Base-by-base conservation (phyloP, 352 stramenopile genomes). In the Phytophthora parvispora region DNA sequence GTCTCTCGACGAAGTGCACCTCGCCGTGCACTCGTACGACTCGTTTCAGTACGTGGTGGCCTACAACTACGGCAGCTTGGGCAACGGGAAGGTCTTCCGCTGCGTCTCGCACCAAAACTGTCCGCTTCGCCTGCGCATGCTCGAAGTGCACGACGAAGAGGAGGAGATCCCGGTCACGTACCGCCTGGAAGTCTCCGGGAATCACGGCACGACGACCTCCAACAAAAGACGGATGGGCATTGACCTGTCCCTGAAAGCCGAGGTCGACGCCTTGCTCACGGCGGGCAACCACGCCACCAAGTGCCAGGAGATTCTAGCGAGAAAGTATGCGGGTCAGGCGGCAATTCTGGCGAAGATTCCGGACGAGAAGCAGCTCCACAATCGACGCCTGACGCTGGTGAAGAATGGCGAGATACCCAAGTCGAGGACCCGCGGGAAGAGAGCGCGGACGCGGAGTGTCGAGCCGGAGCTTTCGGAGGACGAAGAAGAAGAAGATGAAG, bases 151-250 rank as follows among this genome's bases (percentile, higher is more conserved):
- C 13, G 6, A 51, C 42, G 9, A 55, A 47, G 58, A 77, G 15
- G 58, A 60, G 2, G 64, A 77, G n/a, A 75, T 75, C 13, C 60
- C 69, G 8, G 54, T 71, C 12, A 71, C 65, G 20, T 77, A 67
- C 24, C 56, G 69, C 32, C 62, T 77, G 8, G 48, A 54, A 1
- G 48, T 31, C 27, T 22, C 40, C 2, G 69, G 59, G 13, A 6
- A 48, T 8, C 69, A 77, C 12, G 69, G 69, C 0, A 68, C 59
- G 1, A 3, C 59, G 49, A 10, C 13, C 10, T 67, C 64, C 13
- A 77, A 64, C 29, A 45, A 48, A 10, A 70, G 62, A 32, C 52
- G 59, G 8, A 20, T 58, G 3, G 69, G 69, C 0, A 74, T 77
- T 25, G 59, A 74, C 22, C 0, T 59, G 40, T 28, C 48, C 10